These are phyloP conservation scores for Capsicum pubescens DNA, from an alignment of 257 asterid genomes.

Conservation along the genomic window DNA sequence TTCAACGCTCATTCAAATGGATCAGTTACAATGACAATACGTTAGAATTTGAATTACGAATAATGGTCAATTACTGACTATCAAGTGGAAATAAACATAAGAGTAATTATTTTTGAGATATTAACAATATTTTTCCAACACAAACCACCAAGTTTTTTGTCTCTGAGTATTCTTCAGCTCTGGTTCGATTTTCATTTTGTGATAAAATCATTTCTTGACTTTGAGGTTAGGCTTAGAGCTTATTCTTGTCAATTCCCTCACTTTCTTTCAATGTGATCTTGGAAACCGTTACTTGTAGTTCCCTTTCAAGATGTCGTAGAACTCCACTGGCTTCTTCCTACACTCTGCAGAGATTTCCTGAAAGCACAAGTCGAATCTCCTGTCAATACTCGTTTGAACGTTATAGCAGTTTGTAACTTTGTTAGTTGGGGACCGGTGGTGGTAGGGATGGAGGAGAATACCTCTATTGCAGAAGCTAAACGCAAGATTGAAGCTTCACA, in stretches of 20 bases:
- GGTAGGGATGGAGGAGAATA: conserved; percentile 29
- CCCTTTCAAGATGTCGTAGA: conserved; percentile 72
- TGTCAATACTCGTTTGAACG: not conserved
- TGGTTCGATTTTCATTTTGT: not conserved
- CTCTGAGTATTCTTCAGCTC: not conserved
- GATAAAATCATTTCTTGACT: not conserved
- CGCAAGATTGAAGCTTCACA: conserved; percentile 87
- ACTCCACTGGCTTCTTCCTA: conserved; percentile 79
- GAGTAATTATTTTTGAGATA: too few species aligned
- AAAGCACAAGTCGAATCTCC: conserved; percentile 23
- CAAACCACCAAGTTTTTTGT: not conserved
- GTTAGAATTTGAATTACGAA: too few species aligned
- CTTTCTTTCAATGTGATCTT: not conserved
- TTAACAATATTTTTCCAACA: too few species aligned
- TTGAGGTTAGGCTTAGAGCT: not conserved
- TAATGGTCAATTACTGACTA: too few species aligned
- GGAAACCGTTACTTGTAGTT: conserved; percentile 35
- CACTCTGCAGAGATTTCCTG: conserved; percentile 69
- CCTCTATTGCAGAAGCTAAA: conserved; percentile 88
- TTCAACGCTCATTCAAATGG: too few species aligned
- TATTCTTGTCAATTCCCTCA: not conserved
- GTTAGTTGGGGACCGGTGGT: not conserved
- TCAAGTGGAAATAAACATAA: too few species aligned
- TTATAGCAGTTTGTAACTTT: not conserved
- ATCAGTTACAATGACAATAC: too few species aligned